Conservation (phyloP, 495 filamentous ascomycete genomes). For the Penicillium soppii region DNA sequence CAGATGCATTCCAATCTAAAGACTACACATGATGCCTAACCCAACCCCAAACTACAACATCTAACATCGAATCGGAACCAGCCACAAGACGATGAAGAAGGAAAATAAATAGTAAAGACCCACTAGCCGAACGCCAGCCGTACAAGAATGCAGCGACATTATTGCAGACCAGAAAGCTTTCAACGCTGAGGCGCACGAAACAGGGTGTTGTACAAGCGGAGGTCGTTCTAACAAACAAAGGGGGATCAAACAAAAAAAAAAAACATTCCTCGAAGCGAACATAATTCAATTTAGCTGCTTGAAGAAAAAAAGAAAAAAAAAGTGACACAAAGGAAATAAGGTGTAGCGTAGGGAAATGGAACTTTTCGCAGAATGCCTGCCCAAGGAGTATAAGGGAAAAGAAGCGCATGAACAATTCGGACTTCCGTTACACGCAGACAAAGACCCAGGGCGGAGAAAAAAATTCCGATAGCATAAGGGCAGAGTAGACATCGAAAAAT, state of each 20-base stretch:
- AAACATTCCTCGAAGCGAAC: conserved; percentile 37
- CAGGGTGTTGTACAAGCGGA: conserved; percentile 29
- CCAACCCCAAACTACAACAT: not conserved
- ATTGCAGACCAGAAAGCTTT: conserved; percentile 10
- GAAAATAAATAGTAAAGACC: conserved; percentile 8
- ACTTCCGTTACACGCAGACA: conserved; percentile 41
- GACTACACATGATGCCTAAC: not conserved
- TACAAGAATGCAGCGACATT: conserved; percentile 12
- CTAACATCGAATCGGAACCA: not conserved
- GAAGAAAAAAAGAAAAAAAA: conserved; percentile 35
- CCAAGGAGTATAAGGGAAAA: conserved; percentile 43
- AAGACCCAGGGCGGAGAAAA: conserved; percentile 28
- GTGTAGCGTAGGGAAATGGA: conserved; percentile 31
- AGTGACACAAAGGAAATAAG: conserved; percentile 34
- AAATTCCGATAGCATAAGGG: conserved; percentile 20
- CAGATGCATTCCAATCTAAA: not conserved
- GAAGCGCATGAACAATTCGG: conserved; percentile 38
- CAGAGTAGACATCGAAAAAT: conserved; percentile 18
- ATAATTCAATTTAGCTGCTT: conserved; percentile 47
- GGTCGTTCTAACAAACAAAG: conserved; percentile 23
- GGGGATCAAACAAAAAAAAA: conserved; percentile 20
- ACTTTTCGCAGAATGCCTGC: conserved; percentile 53
- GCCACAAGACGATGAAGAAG: not conserved
- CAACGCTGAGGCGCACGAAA: conserved; percentile 25
- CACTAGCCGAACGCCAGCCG: conserved; percentile 16